Evolutionary conservation across 805 yeast genomes (phyloP), one percentile per base, ranked within the genome.

Genomic region (Yarrowia hollandica): DNA sequence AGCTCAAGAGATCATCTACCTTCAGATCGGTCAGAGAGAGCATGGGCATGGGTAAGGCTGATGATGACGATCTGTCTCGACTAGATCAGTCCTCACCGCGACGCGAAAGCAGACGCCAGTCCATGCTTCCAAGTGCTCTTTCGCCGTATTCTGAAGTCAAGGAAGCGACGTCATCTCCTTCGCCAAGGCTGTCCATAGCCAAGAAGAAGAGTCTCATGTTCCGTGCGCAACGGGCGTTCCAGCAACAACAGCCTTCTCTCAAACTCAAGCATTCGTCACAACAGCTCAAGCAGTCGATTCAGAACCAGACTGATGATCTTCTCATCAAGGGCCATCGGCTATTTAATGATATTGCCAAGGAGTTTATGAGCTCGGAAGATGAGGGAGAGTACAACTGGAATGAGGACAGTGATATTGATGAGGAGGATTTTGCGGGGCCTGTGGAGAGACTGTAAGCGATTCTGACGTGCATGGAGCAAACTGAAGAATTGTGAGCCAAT

Each of bases 131-230:
- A 4, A 44, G 35, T 19, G 35, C 52, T 5, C 18, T 30, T 6
- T 44, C 52, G 6, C 52, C 52, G 5, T 44, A 44, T 21, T 28
- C 52, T 1, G 52, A 44, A 25, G 48, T 41, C 33, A 41, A 41
- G 22, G 48, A 41, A 7, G 48, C 48, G 33, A n/a, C 35, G 5
- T 15, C 26, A 5, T 44, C 54, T 14, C 55, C 38, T 6, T 33
- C 38, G 4, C 55, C 55, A 18, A 28, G 55, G 15, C 39, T 48
- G 5, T 48, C 55, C 6, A 48, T 52, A 9, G 58, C 58, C 44
- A 52, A 52, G 34, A 52, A 52, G 44, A 52, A 52, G 58, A 52
- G 58, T 37, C 44, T 52, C 11, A 37, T 52, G 58, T 52, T 52
- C 44, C 33, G 58, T 6, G 58, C 58, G 1, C 58, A 52, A 21